A percentile compares a stretch with the other conserved stretches of the same genome.
Evolutionary conservation across 1,284 basidiomycete genomes (phyloP).

Genomic region (Earliella scabrosa): DNA sequence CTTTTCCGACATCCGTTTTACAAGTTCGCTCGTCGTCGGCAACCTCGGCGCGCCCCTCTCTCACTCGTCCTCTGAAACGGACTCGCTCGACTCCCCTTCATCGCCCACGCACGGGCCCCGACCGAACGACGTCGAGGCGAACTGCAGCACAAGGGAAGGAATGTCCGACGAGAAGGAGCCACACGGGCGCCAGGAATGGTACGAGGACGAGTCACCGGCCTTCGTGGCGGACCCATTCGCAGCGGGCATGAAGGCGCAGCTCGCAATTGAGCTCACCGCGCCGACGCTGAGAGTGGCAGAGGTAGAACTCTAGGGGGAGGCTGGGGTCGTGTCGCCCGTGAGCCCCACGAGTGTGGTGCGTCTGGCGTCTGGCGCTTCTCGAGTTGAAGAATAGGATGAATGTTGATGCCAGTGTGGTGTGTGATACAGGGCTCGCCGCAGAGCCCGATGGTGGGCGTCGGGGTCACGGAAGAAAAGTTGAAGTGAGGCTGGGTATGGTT

Average conservation of each 20-base stretch:
- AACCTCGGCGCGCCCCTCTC: conserved; percentile 10
- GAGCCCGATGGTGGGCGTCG: no score
- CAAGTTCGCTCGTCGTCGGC: conserved; percentile 3
- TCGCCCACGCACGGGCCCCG: no score
- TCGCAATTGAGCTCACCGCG: neutral
- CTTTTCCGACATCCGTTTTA: conserved; percentile 8
- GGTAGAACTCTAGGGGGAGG: neutral
- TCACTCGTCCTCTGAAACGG: neutral
- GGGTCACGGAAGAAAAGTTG: no score
- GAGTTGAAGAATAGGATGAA: no score
- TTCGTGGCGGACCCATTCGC: conserved; percentile 3
- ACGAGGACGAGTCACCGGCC: neutral
- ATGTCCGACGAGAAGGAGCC: no score
- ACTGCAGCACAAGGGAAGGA: no score
- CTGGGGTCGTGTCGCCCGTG: neutral
- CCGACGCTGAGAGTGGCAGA: neutral
- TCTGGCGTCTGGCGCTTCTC: no score
- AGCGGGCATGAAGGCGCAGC: neutral
- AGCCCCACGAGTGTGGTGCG: neutral
- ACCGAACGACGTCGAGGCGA: neutral
- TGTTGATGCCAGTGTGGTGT: no score
- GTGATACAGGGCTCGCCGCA: no score
- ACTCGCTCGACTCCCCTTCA: neutral
- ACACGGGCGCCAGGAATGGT: neutral
- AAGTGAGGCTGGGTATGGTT: no score